Evolutionary conservation across 2,329 filamentous ascomycete species (phyloP), one percentile per base, ranked within the genome.

Genomic region (Dothistroma septosporum): DNA sequence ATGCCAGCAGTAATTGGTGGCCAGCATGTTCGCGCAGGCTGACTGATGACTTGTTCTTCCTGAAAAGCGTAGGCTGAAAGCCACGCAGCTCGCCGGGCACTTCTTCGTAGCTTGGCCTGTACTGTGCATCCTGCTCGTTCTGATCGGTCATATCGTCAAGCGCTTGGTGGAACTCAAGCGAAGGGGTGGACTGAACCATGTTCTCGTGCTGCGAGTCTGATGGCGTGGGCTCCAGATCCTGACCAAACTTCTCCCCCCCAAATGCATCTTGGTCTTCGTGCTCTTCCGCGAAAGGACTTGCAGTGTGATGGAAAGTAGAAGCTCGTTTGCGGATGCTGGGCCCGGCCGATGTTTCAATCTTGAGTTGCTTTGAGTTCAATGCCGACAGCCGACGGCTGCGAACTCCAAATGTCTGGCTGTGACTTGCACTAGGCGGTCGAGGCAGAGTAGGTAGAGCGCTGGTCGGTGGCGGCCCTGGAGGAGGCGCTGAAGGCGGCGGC

Each of bases 301-400:
- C 59, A 12, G 58, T 66, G 33, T 68, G 67, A 62, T 73, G 68
- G 58, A 72, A 69, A 3, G 71, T 73, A 16, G 71, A 73, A 14
- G 71, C 70, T 53, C 71, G 66, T 53, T 69, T 69, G 21, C 70
- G 65, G 14, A 44, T 53, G 4, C 66, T 65, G 14, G 74, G 58
- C 55, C 73, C 76, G 53, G 76, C 66, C 11, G 75, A 77, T 11
- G 92, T 97, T 74, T 97, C 91, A 59, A 97, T 97, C 76, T 92
- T 96, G 55, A 97, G 79, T 70, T 92, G 89, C 73, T 90, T 92
- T 14, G 84, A 79, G 68, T 90, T 91, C 68, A 91, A 87, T 8
- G 89, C 90, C 3, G 92, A 96, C 33, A 96, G 78, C 63, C 92
- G 85, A 62, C 92, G 84, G 68, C 83, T 90, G 57, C 90, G 69